Percentiles rank a stretch among this genome's conserved stretches.
phyloP scores from a whole-genome alignment of 108 stramenopile genomes.

The Fistulifera pelliculosa region DNA sequence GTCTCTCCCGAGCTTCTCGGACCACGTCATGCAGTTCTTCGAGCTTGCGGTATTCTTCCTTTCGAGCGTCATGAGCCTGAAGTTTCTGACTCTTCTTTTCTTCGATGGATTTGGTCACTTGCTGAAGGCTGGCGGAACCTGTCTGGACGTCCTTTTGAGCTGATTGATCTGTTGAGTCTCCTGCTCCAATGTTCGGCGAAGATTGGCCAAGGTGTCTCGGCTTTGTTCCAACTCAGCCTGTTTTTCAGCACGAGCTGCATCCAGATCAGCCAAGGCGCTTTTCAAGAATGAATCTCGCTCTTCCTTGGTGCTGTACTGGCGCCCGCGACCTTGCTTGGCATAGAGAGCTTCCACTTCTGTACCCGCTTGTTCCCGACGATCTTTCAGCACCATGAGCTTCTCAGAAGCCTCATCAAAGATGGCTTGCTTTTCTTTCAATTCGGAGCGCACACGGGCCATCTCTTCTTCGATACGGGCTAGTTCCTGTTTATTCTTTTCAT shows the following conservation, averaged over 20 bases:
- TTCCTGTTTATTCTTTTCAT: constrained; percentile 45
- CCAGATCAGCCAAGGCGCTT: constrained; percentile 53
- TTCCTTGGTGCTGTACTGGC: constrained; percentile 72
- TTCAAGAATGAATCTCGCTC: constrained; percentile 77
- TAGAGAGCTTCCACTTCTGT: constrained; percentile 74
- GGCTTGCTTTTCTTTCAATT: constrained; percentile 53
- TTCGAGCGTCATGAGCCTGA: constrained; percentile 69
- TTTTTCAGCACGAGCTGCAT: constrained; percentile 51
- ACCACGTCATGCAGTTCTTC: constrained; percentile 60
- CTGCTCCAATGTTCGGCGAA: constrained; percentile 32
- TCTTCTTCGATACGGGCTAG: constrained; percentile 42
- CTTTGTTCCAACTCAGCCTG: constrained; percentile 35
- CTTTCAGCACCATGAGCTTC: constrained; percentile 31
- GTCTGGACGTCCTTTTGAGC: constrained; percentile 36
- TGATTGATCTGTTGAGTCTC: constrained; percentile 27
- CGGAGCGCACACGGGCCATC: constrained; percentile 34
- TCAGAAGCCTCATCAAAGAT: constrained; percentile 48
- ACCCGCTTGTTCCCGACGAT: constrained; percentile 49
- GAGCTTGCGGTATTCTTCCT: constrained; percentile 55
- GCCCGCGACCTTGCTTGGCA: constrained; percentile 87
- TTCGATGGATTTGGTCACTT: constrained; percentile 45
- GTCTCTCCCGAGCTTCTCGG: constrained; percentile 48
- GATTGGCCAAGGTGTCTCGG: constrained; percentile 48
- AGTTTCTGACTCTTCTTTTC: constrained; percentile 53
- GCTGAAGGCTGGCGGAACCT: constrained; percentile 37